Conservation (phyloP, 164 flowering plant species). For the Annona cherimola region DNA sequence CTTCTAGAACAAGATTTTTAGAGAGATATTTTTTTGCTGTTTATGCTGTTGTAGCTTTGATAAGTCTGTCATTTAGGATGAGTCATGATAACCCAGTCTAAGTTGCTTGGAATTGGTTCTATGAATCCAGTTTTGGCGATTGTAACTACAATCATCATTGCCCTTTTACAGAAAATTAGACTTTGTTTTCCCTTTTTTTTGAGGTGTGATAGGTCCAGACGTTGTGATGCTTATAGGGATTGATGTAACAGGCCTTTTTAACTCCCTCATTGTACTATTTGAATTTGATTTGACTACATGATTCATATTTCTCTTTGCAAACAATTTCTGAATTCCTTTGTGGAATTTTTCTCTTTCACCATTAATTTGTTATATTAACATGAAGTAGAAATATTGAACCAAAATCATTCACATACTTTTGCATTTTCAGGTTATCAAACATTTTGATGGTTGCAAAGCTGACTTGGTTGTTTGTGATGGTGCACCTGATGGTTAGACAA, state of each 20-base stretch:
- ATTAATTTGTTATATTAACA: neutral
- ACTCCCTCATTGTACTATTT: neutral
- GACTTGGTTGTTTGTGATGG: conserved; percentile 98
- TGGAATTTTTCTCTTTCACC: no score
- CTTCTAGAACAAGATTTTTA: no score
- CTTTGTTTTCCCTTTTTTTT: no score
- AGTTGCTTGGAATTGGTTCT: neutral
- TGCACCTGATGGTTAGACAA: conserved; percentile 22
- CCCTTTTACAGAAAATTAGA: neutral
- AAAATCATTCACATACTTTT: neutral
- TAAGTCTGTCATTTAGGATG: no score
- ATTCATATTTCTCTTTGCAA: no score
- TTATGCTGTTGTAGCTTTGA: no score
- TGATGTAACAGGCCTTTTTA: neutral
- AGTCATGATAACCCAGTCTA: neutral
- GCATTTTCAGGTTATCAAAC: conserved; percentile 76
- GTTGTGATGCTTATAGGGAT: no score
- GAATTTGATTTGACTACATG: neutral
- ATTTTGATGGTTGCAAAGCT: conserved; percentile 98
- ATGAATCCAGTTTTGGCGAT: neutral
- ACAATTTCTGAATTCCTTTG: no score
- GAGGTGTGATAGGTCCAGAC: no score
- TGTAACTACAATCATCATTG: neutral
- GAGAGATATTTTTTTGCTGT: no score
- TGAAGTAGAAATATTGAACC: neutral